These are phyloP conservation scores for Phytophthora lateralis DNA, from an alignment of 352 stramenopile genomes.

Conservation along the genomic window DNA sequence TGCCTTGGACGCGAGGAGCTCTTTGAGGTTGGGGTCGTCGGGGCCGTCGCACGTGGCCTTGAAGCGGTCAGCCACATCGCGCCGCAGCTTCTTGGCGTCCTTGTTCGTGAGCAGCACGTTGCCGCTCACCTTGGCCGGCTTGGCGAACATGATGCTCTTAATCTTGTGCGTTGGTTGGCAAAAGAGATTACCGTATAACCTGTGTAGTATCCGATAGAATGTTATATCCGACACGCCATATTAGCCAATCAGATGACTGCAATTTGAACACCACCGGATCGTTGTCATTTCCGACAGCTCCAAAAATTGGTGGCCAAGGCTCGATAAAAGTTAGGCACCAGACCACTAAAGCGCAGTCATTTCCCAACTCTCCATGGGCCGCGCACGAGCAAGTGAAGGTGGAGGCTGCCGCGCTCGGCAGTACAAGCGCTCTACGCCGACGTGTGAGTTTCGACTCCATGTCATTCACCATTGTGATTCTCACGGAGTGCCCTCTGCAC, in stretches of 20 bases:
- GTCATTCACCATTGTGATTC: too few relatives aligned
- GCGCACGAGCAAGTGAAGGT: background rate
- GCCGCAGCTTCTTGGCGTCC: conserved; percentile 86
- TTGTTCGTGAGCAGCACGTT: conserved; percentile 87
- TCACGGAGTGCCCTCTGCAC: too few relatives aligned
- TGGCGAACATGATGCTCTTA: conserved; percentile 71
- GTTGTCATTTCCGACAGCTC: too few relatives aligned
- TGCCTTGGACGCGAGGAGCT: conserved; percentile 57
- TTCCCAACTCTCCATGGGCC: background rate
- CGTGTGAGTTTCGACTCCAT: background rate
- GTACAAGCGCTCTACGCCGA: background rate
- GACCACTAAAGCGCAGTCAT: background rate
- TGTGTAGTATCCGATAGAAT: too few relatives aligned
- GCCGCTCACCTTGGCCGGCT: conserved; percentile 75
- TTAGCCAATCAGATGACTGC: too few relatives aligned
- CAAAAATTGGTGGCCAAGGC: background rate
- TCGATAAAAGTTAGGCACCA: background rate
- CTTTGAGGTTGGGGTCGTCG: conserved; percentile 46
- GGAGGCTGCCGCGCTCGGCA: background rate
- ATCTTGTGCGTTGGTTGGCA: background rate
- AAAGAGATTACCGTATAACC: too few relatives aligned
- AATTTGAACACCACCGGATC: too few relatives aligned
- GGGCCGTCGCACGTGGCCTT: conserved; percentile 26
- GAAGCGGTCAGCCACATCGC: conserved; percentile 54
- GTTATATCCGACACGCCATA: too few relatives aligned